Evolutionary conservation across 1,284 basidiomycete genomes (phyloP).

Genomic region (Sporisorium reilianum): DNA sequence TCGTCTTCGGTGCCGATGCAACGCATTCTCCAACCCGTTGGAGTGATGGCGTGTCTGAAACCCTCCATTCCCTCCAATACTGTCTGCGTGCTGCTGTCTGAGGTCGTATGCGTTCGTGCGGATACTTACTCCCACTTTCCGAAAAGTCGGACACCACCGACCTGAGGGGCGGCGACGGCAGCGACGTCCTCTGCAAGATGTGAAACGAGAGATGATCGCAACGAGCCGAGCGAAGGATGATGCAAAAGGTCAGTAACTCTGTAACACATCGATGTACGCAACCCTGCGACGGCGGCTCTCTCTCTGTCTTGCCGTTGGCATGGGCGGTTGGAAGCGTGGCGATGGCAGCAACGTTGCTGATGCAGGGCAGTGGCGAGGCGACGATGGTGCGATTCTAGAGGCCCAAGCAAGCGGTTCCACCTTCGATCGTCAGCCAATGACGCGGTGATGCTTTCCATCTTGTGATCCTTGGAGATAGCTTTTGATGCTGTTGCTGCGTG

Average conservation of each 20-base stretch:
- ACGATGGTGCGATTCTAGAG: not conserved
- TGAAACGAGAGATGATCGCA: slow-evolving; percentile 18
- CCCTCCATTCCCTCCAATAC: not conserved
- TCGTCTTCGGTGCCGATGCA: not conserved
- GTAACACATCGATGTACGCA: not conserved
- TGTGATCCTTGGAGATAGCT: not conserved
- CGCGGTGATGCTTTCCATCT: not conserved
- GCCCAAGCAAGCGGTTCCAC: not conserved
- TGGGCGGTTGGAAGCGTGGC: slow-evolving; percentile 1
- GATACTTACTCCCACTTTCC: slow-evolving; percentile 66
- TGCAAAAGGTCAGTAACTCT: slow-evolving; percentile 34
- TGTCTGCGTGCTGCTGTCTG: slow-evolving; percentile 16
- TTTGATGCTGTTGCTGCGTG: not conserved
- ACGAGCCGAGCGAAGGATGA: not conserved
- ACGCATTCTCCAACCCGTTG: not conserved
- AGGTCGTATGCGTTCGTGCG: not conserved
- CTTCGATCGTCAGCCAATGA: not conserved
- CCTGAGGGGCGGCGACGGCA: slow-evolving; percentile 62
- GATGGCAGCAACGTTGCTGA: slow-evolving; percentile 3
- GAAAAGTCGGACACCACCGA: slow-evolving; percentile 67
- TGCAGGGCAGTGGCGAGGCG: not conserved
- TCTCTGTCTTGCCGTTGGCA: slow-evolving; percentile 2
- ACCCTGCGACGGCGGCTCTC: slow-evolving; percentile 20
- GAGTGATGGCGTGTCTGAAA: not conserved
- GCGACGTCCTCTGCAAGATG: slow-evolving; percentile 65